Percentiles rank a stretch among this genome's conserved stretches.
phyloP scores from a whole-genome alignment of 2,329 filamentous ascomycete genomes.

The Sclerotinia spermophila region DNA sequence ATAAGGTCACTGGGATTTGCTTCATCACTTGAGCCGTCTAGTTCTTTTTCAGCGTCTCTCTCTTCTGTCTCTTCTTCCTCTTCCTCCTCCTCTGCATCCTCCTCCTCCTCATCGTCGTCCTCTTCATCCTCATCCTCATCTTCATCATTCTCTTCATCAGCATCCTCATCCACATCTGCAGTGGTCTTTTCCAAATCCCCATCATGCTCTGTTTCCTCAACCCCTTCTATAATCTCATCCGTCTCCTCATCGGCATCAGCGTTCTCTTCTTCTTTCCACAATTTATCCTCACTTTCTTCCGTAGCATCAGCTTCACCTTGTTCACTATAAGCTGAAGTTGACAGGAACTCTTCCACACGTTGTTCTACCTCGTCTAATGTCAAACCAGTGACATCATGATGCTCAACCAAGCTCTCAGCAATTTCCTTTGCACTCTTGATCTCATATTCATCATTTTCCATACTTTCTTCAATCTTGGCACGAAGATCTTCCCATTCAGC shows the following conservation, averaged over 20 bases:
- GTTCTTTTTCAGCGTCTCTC: not conserved
- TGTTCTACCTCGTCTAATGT: slow-evolving; percentile 20
- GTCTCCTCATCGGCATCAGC: slow-evolving; percentile 18
- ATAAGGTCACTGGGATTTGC: not conserved
- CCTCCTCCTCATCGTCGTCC: not conserved
- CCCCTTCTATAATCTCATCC: slow-evolving; percentile 13
- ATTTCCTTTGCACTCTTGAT: slow-evolving; percentile 21
- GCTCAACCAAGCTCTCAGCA: slow-evolving; percentile 20
- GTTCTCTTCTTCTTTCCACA: slow-evolving; percentile 19
- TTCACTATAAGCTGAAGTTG: slow-evolving; percentile 15
- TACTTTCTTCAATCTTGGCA: slow-evolving; percentile 36
- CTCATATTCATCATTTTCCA: slow-evolving; percentile 34
- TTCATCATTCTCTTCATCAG: slow-evolving; percentile 20
- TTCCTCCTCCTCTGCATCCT: slow-evolving; percentile 17
- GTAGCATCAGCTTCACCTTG: not conserved
- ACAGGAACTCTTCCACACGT: slow-evolving; percentile 21
- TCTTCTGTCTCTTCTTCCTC: slow-evolving; percentile 16
- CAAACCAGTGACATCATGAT: slow-evolving; percentile 19
- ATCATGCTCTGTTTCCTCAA: slow-evolving; percentile 14
- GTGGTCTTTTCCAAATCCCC: slow-evolving; percentile 17
- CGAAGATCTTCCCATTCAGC: slow-evolving; percentile 35
- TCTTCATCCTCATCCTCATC: slow-evolving; percentile 19
- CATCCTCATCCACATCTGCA: slow-evolving; percentile 18
- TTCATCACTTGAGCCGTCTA: not conserved
- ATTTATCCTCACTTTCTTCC: slow-evolving; percentile 3